A percentile compares a stretch with the other conserved stretches of the same genome.
Conservation (phyloP, 768 basidiomycete genomes). For the Kwoniella newhampshirensis region DNA sequence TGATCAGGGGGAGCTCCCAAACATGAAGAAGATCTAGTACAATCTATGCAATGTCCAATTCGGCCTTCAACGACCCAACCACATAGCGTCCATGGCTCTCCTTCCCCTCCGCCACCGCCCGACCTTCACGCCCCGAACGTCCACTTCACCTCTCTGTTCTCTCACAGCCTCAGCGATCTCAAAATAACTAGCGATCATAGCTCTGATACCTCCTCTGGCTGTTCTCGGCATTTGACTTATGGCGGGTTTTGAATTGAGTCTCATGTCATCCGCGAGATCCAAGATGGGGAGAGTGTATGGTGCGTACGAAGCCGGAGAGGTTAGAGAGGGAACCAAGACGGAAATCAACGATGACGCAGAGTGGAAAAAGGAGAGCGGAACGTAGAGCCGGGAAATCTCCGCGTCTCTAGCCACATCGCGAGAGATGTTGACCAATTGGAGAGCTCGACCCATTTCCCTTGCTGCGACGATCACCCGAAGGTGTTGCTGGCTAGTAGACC, state of each 20-base stretch:
- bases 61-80: conserved; percentile 12
- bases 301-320: conserved; percentile 10
- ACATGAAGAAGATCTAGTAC: too few relatives aligned
- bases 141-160: conserved; percentile 23
- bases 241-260: conserved; percentile 23
- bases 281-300: conserved; percentile 42
- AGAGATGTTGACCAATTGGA: conserved; percentile 55
- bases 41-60: too few relatives aligned
- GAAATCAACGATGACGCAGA: not conserved
- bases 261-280: conserved; percentile 39
- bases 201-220: conserved; percentile 49
- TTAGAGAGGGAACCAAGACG: not conserved
- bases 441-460: conserved; percentile 53
- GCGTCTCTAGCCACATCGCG: conserved; percentile 53
- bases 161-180: conserved; percentile 50
- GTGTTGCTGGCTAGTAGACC: not conserved
- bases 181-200: conserved; percentile 53
- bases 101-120: conserved; percentile 25
- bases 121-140: conserved; percentile 39
- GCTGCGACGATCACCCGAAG: conserved; percentile 25
- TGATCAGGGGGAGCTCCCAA: too few relatives aligned
- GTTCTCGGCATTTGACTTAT: conserved; percentile 40
- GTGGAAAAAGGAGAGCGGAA: conserved; percentile 46
- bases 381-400: conserved; percentile 46
- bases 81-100: conserved; percentile 38